Evolutionary conservation across 768 basidiomycete species (phyloP).

Genomic region (Rubroboletus pulcherrimus): DNA sequence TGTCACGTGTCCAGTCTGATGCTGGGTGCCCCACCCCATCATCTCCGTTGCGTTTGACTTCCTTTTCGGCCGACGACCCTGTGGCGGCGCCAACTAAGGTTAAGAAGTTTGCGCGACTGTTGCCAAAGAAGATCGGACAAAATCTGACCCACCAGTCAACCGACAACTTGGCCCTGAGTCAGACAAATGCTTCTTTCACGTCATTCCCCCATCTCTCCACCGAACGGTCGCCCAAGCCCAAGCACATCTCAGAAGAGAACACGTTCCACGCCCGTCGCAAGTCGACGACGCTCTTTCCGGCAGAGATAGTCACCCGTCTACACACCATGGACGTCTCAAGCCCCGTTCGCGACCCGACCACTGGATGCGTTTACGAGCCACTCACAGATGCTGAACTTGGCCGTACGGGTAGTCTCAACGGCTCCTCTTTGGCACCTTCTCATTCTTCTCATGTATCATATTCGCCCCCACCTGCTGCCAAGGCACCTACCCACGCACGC

Average conservation of each 20-base stretch:
- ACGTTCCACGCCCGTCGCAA: conserved; percentile 35
- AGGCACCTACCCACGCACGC: conserved; percentile 18
- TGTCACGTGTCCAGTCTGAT: conserved; percentile 20
- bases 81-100: conserved; percentile 21
- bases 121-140: conserved; percentile 32
- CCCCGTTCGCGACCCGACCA: conserved; percentile 21
- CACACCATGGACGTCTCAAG: conserved; percentile 31
- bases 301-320: conserved; percentile 25
- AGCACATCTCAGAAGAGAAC: conserved; percentile 28
- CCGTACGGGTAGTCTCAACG: background rate
- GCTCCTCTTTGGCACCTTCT: conserved; percentile 15
- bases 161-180: conserved; percentile 25
- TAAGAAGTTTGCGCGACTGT: conserved; percentile 26
- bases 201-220: conserved; percentile 23
- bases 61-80: conserved; percentile 25
- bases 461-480: conserved; percentile 4
- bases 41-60: conserved; percentile 23
- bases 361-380: conserved; percentile 27
- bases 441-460: conserved; percentile 11
- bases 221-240: conserved; percentile 25
- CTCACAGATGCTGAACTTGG: conserved; percentile 31
- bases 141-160: conserved; percentile 24
- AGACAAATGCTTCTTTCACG: conserved; percentile 23
- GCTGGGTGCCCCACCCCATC: conserved; percentile 21
- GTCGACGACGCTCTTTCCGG: conserved; percentile 32